Evolutionary conservation across 106 monocot genomes (phyloP).

Genomic region (Posidonia australis): DNA sequence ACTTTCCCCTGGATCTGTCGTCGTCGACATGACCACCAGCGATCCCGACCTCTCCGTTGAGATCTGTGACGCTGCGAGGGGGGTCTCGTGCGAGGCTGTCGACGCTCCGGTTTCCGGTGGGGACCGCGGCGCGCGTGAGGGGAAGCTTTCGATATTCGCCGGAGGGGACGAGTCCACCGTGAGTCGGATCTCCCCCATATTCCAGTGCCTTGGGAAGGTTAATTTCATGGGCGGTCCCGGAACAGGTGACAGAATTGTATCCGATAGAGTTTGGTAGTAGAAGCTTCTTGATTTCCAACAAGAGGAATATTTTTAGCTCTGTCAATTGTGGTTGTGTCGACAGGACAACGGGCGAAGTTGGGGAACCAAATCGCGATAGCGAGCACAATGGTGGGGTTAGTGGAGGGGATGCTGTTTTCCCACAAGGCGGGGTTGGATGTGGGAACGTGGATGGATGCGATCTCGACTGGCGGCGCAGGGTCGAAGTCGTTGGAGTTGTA

Average conservation of each 20-base stretch:
- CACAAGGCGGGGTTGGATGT: slow-evolving; percentile 81
- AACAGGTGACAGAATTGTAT: too few relatives aligned
- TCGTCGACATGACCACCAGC: slow-evolving; percentile 91
- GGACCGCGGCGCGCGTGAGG: slow-evolving; percentile 66
- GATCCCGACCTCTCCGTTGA: slow-evolving; percentile 80
- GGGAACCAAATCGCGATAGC: slow-evolving; percentile 91
- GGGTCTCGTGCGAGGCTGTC: slow-evolving; percentile 29
- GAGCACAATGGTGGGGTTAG: slow-evolving; percentile 82
- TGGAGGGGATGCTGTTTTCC: slow-evolving; percentile 84
- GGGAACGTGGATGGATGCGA: slow-evolving; percentile 61
- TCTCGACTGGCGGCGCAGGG: slow-evolving; percentile 67
- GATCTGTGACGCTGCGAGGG: slow-evolving; percentile 30
- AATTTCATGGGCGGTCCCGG: slow-evolving; percentile 89
- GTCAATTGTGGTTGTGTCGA: background rate
- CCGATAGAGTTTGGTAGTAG: too few relatives aligned
- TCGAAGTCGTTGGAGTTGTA: slow-evolving; percentile 70
- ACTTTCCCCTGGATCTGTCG: slow-evolving; percentile 38
- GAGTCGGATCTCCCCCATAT: slow-evolving; percentile 36
- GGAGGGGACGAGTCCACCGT: slow-evolving; percentile 51
- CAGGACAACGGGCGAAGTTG: slow-evolving; percentile 72
- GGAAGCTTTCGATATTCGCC: slow-evolving; percentile 67
- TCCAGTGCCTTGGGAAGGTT: slow-evolving; percentile 55
- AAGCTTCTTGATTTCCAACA: too few relatives aligned
- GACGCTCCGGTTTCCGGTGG: slow-evolving; percentile 96
- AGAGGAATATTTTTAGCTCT: too few relatives aligned